These are phyloP conservation scores for Pseudogymnoascus sp. DNA, from an alignment of 2,329 filamentous ascomycete species.

Conservation along the genomic window DNA sequence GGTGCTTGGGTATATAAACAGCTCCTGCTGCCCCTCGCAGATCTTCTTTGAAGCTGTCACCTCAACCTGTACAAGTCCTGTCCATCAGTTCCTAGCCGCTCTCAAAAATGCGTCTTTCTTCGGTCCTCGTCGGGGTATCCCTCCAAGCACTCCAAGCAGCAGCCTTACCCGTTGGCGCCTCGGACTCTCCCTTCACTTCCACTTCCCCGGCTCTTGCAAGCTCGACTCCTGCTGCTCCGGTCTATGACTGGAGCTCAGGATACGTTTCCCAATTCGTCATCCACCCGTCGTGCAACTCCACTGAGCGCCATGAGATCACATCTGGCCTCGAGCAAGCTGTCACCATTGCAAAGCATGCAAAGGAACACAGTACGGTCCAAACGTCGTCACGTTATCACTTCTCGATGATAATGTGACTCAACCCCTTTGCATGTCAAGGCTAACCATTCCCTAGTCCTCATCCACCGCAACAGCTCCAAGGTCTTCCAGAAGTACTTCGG, in stretches of 20 bases:
- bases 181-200: background rate
- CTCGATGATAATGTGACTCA: conserved; percentile 12
- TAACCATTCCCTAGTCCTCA: conserved; percentile 33
- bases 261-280: conserved; percentile 37
- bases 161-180: background rate
- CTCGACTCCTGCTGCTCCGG: background rate
- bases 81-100: background rate
- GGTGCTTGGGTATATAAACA: background rate
- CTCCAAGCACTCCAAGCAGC: background rate
- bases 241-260: conserved; percentile 5
- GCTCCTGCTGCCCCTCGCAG: background rate
- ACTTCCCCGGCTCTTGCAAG: background rate
- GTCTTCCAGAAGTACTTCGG: conserved; percentile 64
- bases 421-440: background rate
- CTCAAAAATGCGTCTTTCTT: background rate
- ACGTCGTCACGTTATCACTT: conserved; percentile 16
- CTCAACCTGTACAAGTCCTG: background rate
- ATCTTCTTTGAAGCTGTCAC: background rate
- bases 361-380: conserved; percentile 41
- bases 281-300: conserved; percentile 60
- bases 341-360: conserved; percentile 51
- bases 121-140: background rate
- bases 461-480: conserved; percentile 48
- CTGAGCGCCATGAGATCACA: conserved; percentile 49
- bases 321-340: conserved; percentile 52